phyloP scores from a whole-genome alignment of 805 yeast genomes.

The Starmerella vitae region DNA sequence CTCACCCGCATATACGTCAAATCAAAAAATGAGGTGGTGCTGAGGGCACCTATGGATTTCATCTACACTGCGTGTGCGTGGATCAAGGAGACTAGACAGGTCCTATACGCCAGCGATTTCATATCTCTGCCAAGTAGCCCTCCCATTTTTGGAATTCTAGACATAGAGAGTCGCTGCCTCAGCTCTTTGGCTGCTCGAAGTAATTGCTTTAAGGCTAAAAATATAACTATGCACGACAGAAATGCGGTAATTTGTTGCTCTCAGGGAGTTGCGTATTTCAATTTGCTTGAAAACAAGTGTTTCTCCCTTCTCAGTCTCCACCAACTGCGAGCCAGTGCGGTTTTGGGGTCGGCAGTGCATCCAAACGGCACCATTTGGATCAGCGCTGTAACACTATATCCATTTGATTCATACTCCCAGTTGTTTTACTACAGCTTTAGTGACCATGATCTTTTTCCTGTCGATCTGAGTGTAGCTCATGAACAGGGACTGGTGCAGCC shows the following conservation, averaged over 20 bases:
- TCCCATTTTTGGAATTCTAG: conserved; percentile 1
- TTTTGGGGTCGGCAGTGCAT: not conserved
- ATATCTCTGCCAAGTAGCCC: too few relatives aligned
- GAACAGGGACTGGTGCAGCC: not conserved
- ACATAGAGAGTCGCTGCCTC: not conserved
- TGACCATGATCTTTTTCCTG: not conserved
- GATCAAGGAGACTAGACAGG: not conserved
- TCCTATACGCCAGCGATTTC: not conserved
- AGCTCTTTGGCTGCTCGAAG: conserved; percentile 1
- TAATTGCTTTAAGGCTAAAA: not conserved
- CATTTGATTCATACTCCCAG: not conserved
- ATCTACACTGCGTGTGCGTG: not conserved
- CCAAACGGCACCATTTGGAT: not conserved
- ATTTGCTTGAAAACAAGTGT: not conserved
- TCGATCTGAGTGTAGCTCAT: not conserved
- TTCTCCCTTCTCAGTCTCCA: not conserved
- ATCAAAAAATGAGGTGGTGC: not conserved
- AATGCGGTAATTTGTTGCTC: conserved; percentile 3
- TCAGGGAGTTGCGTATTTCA: conserved; percentile 1
- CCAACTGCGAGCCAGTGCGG: not conserved
- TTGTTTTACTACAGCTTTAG: not conserved
- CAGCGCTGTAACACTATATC: not conserved
- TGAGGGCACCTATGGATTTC: not conserved
- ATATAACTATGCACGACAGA: not conserved
- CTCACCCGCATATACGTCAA: not conserved